Conservation (phyloP, 441 rosid species). For the Jatropha multifida region DNA sequence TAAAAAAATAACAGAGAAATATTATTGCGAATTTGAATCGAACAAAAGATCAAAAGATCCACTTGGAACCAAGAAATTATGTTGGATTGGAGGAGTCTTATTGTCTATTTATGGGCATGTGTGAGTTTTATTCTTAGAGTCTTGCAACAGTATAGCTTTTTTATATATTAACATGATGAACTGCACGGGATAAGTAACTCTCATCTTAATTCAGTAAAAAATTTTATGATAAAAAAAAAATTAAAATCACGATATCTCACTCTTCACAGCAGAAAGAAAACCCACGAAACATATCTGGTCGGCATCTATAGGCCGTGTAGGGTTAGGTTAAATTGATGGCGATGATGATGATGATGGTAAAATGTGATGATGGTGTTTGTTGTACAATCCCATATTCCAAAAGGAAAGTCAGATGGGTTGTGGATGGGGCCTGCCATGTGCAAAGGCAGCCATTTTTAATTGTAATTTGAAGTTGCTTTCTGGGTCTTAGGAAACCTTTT, state of each 20-base stretch:
- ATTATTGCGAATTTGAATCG: too few species aligned
- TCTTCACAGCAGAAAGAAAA: too few species aligned
- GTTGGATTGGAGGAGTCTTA: neutral
- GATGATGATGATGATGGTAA: neutral
- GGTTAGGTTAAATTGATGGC: neutral
- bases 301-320: neutral
- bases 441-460: constrained; percentile 23
- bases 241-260: too few species aligned
- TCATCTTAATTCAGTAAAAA: too few species aligned
- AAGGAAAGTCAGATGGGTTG: constrained; percentile 26
- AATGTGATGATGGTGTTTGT: constrained; percentile 7
- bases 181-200: too few species aligned
- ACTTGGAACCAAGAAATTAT: neutral
- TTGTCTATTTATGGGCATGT: neutral
- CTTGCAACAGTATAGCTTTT: neutral
- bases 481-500: constrained; percentile 27
- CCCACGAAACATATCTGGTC: too few species aligned
- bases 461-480: constrained; percentile 6
- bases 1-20: too few species aligned
- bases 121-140: constrained; percentile 5
- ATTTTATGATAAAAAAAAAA: too few species aligned
- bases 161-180: too few species aligned
- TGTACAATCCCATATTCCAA: constrained; percentile 5
- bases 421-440: constrained; percentile 46
- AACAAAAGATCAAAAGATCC: neutral